Evolutionary conservation across 495 filamentous ascomycete species (phyloP), one percentile per base, ranked within the genome.

Genomic region (Staphylotrichum tortipilum): DNA sequence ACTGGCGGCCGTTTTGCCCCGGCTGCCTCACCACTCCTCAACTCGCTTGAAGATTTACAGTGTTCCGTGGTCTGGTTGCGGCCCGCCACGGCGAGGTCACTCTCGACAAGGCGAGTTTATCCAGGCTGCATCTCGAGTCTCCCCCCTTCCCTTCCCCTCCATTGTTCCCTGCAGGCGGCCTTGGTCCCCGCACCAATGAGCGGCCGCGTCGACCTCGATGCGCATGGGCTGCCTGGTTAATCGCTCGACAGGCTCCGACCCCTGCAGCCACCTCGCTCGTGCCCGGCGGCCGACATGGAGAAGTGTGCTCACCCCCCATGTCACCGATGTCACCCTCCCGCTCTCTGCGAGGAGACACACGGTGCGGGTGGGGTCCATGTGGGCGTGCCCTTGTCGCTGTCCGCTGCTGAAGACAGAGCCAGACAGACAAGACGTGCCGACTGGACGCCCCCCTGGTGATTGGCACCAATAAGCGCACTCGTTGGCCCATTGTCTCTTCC

Each of bases 391-490:
- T 42, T 54, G 60, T 51, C 57, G 59, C 60, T 58, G 61, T 61
- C 56, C 58, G 59, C 63, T n/a, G n/a, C n/a, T n/a, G n/a, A n/a
- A n/a, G n/a, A n/a, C n/a, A n/a, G n/a, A n/a, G n/a, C n/a, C n/a
- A n/a, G n/a, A n/a, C n/a, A n/a, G n/a, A n/a, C n/a, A n/a, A n/a
- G 58, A 60, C 69, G 64, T 63, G 69, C 61, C 56, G 69, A 60
- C 51, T 67, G 61, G 61, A 63, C 64, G 59, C 59, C 52, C n/a
- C n/a, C 52, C 56, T 38, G 18, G 24, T 38, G 36, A 64, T 61
- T 68, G 66, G 67, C 66, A 66, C 68, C 66, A 67, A 68, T 70
- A 69, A 71, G 65, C 64, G 68, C 63, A 66, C 29, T 14, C 24
- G 31, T 44, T 33, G 47, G 35, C 40, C 53, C 40, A n/a, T n/a